phyloP scores from a whole-genome alignment of 805 yeast genomes.

The Ogataea corticis region DNA sequence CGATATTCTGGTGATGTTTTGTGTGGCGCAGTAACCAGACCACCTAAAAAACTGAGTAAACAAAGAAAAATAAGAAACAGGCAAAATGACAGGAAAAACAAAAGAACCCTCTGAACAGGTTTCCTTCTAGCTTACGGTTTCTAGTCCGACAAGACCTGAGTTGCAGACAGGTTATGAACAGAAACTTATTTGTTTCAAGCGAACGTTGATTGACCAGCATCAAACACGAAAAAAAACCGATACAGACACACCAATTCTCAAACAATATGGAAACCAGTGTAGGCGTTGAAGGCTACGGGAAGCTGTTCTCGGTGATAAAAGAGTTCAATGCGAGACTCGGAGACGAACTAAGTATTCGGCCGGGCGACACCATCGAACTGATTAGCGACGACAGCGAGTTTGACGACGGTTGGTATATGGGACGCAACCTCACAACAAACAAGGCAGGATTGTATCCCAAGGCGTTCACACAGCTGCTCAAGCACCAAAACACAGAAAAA shows the following conservation, averaged over 20 bases:
- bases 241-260: not conserved
- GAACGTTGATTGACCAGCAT: not conserved
- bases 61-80: conserved; percentile 1
- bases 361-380: conserved; percentile 86
- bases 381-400: conserved; percentile 91
- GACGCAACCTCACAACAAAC: conserved; percentile 69
- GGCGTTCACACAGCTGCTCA: conserved; percentile 60
- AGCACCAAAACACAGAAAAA: conserved; percentile 13
- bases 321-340: conserved; percentile 85
- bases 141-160: too few relatives aligned
- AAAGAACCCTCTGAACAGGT: not conserved
- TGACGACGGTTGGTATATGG: conserved; percentile 97
- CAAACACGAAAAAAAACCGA: conserved; percentile 2
- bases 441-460: conserved; percentile 90
- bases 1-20: too few relatives aligned
- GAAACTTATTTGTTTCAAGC: too few relatives aligned
- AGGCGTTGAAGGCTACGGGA: conserved; percentile 17
- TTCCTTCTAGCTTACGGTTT: not conserved
- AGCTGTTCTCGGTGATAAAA: conserved; percentile 63
- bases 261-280: not conserved
- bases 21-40: not conserved
- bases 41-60: conserved; percentile 3
- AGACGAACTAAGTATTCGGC: conserved; percentile 78
- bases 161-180: too few relatives aligned
- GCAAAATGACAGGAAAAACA: not conserved